A percentile compares a stretch with the other conserved stretches of the same genome.
Conservation (phyloP, 2,329 filamentous ascomycete species). For the Elsinoe arachidis region DNA sequence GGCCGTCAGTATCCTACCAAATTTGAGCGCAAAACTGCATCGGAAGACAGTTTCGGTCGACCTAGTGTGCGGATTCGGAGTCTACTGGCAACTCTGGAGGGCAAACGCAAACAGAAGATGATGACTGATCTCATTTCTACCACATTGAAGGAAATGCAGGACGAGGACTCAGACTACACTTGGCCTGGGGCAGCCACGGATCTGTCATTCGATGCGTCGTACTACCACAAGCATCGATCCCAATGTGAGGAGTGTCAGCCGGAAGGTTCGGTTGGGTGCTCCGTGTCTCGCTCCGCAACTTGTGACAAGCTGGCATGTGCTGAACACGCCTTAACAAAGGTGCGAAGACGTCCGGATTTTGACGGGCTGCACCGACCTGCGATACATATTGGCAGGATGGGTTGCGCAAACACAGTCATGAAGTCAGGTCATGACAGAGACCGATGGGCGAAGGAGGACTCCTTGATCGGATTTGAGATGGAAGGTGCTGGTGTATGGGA, state of each 20-base stretch:
- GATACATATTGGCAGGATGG: slow-evolving; percentile 10
- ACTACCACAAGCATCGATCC: slow-evolving; percentile 22
- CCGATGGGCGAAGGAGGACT: background rate
- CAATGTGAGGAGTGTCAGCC: background rate
- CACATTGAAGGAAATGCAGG: no score
- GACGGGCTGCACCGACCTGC: background rate
- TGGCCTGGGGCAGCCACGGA: slow-evolving; percentile 18
- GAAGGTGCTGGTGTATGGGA: slow-evolving; percentile 18
- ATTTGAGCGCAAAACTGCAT: slow-evolving; percentile 21
- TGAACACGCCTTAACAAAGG: no score
- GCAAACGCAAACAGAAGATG: slow-evolving; percentile 14
- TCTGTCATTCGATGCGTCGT: slow-evolving; percentile 18
- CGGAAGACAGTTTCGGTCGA: slow-evolving; percentile 19
- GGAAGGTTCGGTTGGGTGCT: background rate
- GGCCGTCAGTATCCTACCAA: slow-evolving; percentile 21
- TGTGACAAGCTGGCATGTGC: no score
- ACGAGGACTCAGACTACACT: background rate
- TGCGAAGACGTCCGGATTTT: no score
- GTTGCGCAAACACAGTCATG: slow-evolving; percentile 11
- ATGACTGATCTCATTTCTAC: background rate
- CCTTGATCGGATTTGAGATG: slow-evolving; percentile 16
- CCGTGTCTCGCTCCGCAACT: no score
- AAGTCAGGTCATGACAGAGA: slow-evolving; percentile 13
- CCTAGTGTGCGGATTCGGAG: slow-evolving; percentile 20
- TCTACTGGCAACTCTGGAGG: slow-evolving; percentile 13